Conservation (phyloP, 2,329 filamentous ascomycete genomes). For the Curvularia spicifera region DNA sequence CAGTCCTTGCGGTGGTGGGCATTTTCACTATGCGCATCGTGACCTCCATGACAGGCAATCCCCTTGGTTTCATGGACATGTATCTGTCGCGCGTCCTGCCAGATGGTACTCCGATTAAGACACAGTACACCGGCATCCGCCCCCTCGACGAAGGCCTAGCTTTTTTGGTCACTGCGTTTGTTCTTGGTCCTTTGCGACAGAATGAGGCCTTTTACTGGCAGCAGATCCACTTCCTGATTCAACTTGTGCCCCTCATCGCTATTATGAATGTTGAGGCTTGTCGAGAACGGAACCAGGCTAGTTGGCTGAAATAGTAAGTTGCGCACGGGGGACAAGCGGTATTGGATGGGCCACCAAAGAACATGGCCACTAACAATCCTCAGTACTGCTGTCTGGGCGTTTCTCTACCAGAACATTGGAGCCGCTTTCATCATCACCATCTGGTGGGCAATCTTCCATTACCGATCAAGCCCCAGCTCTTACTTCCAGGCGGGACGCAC, state of each 20-base stretch:
- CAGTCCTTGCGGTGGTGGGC: slow-evolving; percentile 9
- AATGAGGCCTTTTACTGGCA: slow-evolving; percentile 27
- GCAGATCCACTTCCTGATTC: slow-evolving; percentile 23
- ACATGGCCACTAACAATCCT: not conserved
- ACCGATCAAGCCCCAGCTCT: slow-evolving; percentile 15
- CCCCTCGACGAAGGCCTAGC: slow-evolving; percentile 17
- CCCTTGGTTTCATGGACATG: slow-evolving; percentile 13
- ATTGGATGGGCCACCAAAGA: not conserved
- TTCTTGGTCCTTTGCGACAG: slow-evolving; percentile 17
- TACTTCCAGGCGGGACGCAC: slow-evolving; percentile 25
- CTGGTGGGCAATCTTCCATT: slow-evolving; percentile 23
- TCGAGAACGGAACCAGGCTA: slow-evolving; percentile 21
- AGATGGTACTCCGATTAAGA: slow-evolving; percentile 23
- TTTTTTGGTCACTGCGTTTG: slow-evolving; percentile 23
- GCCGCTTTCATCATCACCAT: slow-evolving; percentile 20
- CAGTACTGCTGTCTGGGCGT: slow-evolving; percentile 19
- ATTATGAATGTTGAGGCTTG: slow-evolving; percentile 27
- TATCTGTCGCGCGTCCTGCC: slow-evolving; percentile 11
- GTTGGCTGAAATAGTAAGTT: slow-evolving; percentile 30
- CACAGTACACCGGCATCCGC: slow-evolving; percentile 20
- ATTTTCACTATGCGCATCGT: slow-evolving; percentile 24
- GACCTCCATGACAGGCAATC: slow-evolving; percentile 7
- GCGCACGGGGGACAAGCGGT: not conserved
- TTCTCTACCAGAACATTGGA: slow-evolving; percentile 26
- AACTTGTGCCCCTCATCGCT: slow-evolving; percentile 14